These are phyloP conservation scores for Exophiala dermatitidis DNA, from an alignment of 2,329 filamentous ascomycete species.

Conservation along the genomic window DNA sequence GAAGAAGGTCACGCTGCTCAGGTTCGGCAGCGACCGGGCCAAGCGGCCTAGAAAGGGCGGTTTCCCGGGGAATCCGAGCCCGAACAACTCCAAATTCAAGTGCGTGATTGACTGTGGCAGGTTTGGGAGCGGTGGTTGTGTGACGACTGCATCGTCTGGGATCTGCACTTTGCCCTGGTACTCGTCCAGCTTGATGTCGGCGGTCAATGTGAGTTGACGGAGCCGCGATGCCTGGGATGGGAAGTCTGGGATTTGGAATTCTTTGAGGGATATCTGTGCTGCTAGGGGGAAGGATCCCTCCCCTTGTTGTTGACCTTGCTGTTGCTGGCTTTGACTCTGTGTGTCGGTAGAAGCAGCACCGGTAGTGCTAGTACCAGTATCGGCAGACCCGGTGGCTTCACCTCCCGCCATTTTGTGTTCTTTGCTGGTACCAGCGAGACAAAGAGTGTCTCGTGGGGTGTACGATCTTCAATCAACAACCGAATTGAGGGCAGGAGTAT, in stretches of 20 bases:
- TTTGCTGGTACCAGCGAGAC: no score
- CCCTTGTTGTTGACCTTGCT: neutral
- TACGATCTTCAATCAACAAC: no score
- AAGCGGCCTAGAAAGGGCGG: slow-evolving; percentile 39
- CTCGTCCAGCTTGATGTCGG: slow-evolving; percentile 43
- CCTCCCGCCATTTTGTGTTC: no score
- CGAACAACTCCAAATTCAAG: slow-evolving; percentile 45
- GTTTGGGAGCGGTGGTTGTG: slow-evolving; percentile 29
- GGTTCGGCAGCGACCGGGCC: slow-evolving; percentile 35
- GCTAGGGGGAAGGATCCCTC: slow-evolving; percentile 30
- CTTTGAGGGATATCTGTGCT: slow-evolving; percentile 42
- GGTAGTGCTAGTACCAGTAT: neutral
- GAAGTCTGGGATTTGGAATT: slow-evolving; percentile 42
- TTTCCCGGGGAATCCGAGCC: slow-evolving; percentile 38
- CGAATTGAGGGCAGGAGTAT: no score
- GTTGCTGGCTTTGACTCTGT: no score
- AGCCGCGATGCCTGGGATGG: slow-evolving; percentile 39
- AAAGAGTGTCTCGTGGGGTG: no score
- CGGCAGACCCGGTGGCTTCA: no score
- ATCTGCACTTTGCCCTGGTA: slow-evolving; percentile 36
- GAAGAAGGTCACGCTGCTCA: slow-evolving; percentile 42
- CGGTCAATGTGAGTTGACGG: slow-evolving; percentile 42
- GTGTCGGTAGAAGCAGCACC: neutral
- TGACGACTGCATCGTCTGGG: slow-evolving; percentile 21
- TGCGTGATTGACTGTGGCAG: slow-evolving; percentile 38